A percentile compares a stretch with the other conserved stretches of the same genome.
Evolutionary conservation across 2,329 filamentous ascomycete genomes (phyloP).

Genomic region (Tolypocladium guangdongense): DNA sequence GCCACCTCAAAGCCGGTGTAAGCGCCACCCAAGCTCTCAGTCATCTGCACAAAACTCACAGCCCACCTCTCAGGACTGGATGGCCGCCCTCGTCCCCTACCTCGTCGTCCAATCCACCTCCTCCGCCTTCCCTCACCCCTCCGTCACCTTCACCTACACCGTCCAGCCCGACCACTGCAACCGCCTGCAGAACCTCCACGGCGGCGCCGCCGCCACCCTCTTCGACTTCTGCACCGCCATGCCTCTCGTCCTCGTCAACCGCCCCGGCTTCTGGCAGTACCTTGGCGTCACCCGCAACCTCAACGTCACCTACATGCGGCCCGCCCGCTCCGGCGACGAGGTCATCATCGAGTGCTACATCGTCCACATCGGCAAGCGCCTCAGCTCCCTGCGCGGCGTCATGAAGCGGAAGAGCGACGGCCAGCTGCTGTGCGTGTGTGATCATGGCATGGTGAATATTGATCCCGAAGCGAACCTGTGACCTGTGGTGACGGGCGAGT

Average conservation of each 20-base stretch:
- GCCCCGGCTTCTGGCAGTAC: conserved; percentile 48
- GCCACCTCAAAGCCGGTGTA: conserved; percentile 19
- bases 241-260: conserved; percentile 43
- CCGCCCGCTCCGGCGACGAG: conserved; percentile 39
- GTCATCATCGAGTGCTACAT: conserved; percentile 46
- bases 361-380: conserved; percentile 42
- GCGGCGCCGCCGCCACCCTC: conserved; percentile 53
- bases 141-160: conserved; percentile 34
- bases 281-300: conserved; percentile 57
- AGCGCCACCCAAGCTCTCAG: conserved; percentile 3
- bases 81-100: conserved; percentile 27
- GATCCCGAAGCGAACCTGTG: conserved; percentile 31
- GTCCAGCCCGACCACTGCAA: conserved; percentile 43
- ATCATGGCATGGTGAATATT: conserved; percentile 55
- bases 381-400: conserved; percentile 41
- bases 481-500: neutral
- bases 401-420: conserved; percentile 44
- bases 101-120: conserved; percentile 28
- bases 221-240: conserved; percentile 57
- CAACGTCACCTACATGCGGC: conserved; percentile 56
- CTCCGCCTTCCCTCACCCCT: conserved; percentile 22
- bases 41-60: neutral
- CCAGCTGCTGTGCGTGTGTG: conserved; percentile 42
- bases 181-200: conserved; percentile 43
- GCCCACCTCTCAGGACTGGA: conserved; percentile 29